These are phyloP conservation scores for Rosa rugosa DNA, from an alignment of 306 rosid genomes.

Conservation along the genomic window DNA sequence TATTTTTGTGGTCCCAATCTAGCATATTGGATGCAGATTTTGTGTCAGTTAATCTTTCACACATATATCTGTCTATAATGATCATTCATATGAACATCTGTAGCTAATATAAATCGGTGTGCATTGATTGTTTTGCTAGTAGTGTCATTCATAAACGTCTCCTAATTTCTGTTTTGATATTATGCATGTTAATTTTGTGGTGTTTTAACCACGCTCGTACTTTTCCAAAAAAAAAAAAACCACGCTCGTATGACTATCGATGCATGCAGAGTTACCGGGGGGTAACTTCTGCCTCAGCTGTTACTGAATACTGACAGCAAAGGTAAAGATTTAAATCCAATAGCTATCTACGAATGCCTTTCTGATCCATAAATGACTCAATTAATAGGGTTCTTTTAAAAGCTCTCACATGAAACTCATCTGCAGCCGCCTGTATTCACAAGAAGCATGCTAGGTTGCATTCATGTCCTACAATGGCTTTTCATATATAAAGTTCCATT, in stretches of 20 bases:
- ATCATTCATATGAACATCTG: no score
- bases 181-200: not conserved
- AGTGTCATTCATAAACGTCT: conserved; percentile 9
- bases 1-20: no score
- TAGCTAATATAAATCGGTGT: no score
- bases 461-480: not conserved
- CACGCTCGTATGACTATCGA: not conserved
- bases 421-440: conserved; percentile 5
- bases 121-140: no score
- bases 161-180: not conserved
- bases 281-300: not conserved
- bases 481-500: not conserved
- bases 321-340: not conserved
- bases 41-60: no score
- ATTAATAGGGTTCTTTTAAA: not conserved
- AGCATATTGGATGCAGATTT: no score
- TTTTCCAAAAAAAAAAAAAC: no score
- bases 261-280: not conserved
- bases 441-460: not conserved
- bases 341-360: not conserved
- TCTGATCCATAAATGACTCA: not conserved
- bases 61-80: no score
- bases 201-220: not conserved
- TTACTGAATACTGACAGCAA: not conserved
- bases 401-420: not conserved